A percentile compares a stretch with the other conserved stretches of the same genome.
Evolutionary conservation across 2,329 filamentous ascomycete genomes (phyloP).

Genomic region (Tolypocladium guangdongense): DNA sequence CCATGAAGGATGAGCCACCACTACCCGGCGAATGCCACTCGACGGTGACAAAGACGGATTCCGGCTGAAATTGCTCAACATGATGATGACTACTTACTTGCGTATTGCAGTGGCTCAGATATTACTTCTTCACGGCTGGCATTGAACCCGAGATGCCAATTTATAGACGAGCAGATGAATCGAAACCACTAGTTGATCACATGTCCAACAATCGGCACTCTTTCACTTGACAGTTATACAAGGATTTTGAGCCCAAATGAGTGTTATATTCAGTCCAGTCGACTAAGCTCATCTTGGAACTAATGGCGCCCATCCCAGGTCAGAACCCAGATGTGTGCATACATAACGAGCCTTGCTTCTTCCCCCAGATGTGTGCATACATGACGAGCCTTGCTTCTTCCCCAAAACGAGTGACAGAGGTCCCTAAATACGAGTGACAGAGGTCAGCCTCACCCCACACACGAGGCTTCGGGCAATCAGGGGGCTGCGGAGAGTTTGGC

Average conservation of each 20-base stretch:
- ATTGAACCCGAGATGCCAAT: not conserved
- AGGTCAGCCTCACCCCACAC: too few species aligned
- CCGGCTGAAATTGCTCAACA: not conserved
- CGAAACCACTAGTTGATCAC: not conserved
- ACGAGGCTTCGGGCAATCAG: too few species aligned
- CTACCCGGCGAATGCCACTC: constrained; percentile 7
- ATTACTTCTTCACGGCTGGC: not conserved
- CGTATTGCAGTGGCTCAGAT: not conserved
- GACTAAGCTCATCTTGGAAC: not conserved
- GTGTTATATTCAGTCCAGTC: not conserved
- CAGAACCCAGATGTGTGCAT: too few species aligned
- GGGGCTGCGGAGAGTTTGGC: too few species aligned
- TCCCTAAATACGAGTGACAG: too few species aligned
- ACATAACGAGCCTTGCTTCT: too few species aligned
- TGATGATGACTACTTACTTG: not conserved
- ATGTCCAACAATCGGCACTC: not conserved
- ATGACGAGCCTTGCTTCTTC: too few species aligned
- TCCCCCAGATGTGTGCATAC: too few species aligned
- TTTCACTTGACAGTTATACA: not conserved
- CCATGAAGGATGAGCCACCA: constrained; percentile 22
- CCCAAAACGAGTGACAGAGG: too few species aligned
- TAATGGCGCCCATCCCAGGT: not conserved
- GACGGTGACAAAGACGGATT: not conserved
- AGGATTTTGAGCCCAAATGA: not conserved
- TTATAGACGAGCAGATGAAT: not conserved